Evolutionary conservation across 345 rosid genomes (phyloP), one percentile per base, ranked within the genome.

Genomic region (Syzygium jambos): DNA sequence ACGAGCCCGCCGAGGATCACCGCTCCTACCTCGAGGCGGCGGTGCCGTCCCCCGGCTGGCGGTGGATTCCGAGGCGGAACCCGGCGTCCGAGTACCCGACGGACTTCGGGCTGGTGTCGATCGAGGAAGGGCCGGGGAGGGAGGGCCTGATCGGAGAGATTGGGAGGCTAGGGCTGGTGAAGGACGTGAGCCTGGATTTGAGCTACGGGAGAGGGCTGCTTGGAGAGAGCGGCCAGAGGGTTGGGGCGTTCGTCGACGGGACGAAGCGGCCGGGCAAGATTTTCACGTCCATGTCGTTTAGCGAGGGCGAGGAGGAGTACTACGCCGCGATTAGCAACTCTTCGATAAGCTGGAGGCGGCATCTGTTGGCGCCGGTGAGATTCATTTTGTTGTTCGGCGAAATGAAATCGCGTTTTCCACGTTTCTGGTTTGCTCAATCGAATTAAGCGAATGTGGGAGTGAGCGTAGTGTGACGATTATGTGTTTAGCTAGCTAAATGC

Each of bases 181-280:
- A 95, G 92, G 99, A 95, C 89, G 97, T 98, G 89, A 93, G 87
- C 78, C 91, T 94, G 53, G 99, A 96, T 92, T 83, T 91, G 21
- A 92, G 91, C 88, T 95, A 96, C 86, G 92, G 90, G 84, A 95
- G 98, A 93, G 92, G 89, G 51, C 83, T 95, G 89, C 97, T 95
- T 15, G 85, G 85, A 29, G 85, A 85, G 87, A 54, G 27, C 49
- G 57, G 52, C 34, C 77, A 82, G 85, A 87, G 30, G 83, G 41
- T 87, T 59, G 95, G 90, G 83, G 91, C 95, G 85, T 93, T 96
- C 89, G 91, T 56, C 38, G 93, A 93, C 85, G 98, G 91, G 85
- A 90, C 90, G 89, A 97, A 97, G 90, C 95, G 96, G 86, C 98
- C 98, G 4, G 99, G 99, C 23, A 96, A 98, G 93, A 93, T 95